These are phyloP conservation scores for Ophiosphaerella herpotricha DNA, from an alignment of 2,329 filamentous ascomycete species.

Conservation along the genomic window DNA sequence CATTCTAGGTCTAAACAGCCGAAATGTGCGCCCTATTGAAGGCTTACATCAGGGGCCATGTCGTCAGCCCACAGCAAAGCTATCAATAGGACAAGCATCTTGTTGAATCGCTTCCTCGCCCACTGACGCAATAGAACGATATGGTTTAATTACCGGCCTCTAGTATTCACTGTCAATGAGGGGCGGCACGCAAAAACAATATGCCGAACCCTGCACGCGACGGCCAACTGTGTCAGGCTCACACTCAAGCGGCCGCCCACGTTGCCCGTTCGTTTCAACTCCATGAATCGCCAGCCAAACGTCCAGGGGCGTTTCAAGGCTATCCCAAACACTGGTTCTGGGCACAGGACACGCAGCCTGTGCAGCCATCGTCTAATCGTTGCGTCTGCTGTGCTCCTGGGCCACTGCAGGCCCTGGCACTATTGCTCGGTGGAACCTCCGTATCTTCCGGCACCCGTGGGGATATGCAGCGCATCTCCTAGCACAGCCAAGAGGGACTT, in stretches of 20 bases:
- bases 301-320: conserved; percentile 30
- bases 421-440: conserved; percentile 24
- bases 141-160: conserved; percentile 4
- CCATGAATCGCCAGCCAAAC: conserved; percentile 20
- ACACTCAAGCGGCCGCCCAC: background rate
- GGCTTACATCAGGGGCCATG: background rate
- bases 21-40: too few relatives aligned
- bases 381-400: conserved; percentile 22
- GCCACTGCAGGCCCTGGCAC: conserved; percentile 23
- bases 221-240: conserved; percentile 14
- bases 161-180: background rate
- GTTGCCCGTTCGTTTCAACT: conserved; percentile 21
- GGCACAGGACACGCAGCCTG: conserved; percentile 20
- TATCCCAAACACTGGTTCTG: conserved; percentile 21
- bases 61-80: background rate
- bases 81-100: background rate
- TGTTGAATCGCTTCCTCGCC: background rate
- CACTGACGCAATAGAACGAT: conserved; percentile 4
- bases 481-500: conserved; percentile 1
- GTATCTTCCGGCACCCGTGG: conserved; percentile 1
- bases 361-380: conserved; percentile 26
- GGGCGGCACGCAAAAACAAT: background rate
- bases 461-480: background rate
- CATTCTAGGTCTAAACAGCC: background rate
- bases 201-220: conserved; percentile 3